Percentiles rank a stretch among this genome's conserved stretches.
These are phyloP conservation scores for Cercospora janseana DNA, from an alignment of 2,329 filamentous ascomycete genomes.

Conservation along the genomic window DNA sequence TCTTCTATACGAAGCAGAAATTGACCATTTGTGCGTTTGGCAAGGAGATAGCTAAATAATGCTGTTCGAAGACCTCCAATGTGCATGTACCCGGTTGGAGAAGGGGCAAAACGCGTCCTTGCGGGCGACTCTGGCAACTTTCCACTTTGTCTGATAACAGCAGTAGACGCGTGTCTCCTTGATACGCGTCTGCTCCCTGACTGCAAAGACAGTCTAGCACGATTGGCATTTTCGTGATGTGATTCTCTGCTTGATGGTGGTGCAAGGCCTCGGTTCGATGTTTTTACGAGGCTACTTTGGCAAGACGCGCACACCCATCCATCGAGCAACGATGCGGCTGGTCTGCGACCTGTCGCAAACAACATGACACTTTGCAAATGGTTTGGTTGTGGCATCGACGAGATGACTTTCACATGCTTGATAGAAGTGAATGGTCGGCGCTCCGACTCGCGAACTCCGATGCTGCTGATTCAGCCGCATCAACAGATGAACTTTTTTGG, in stretches of 20 bases:
- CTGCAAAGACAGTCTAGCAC: no score
- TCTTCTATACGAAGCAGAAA: constrained; percentile 92
- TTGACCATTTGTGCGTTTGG: constrained; percentile 80
- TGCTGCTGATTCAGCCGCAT: constrained; percentile 7
- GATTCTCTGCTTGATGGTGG: background rate
- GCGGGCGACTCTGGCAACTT: constrained; percentile 58
- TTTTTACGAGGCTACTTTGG: constrained; percentile 12
- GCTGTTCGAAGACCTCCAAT: constrained; percentile 89
- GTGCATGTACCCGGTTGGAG: constrained; percentile 90
- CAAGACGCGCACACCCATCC: constrained; percentile 30
- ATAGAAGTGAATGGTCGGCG: constrained; percentile 2
- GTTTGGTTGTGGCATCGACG: background rate
- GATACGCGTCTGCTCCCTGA: background rate
- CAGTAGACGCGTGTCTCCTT: constrained; percentile 14
- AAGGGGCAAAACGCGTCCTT: constrained; percentile 88
- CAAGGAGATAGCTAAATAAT: constrained; percentile 92
- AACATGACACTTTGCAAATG: constrained; percentile 2
- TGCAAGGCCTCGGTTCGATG: constrained; percentile 9
- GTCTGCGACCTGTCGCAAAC: background rate
- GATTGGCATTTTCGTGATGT: background rate
- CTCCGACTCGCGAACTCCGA: background rate
- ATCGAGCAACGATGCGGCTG: constrained; percentile 1
- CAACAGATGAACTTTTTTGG: constrained; percentile 5
- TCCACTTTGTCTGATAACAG: constrained; percentile 15
- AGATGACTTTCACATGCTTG: constrained; percentile 9